Evolutionary conservation across 1,139 yeast species (phyloP), one percentile per base, ranked within the genome.

Genomic region (Kodamaea anthophila): DNA sequence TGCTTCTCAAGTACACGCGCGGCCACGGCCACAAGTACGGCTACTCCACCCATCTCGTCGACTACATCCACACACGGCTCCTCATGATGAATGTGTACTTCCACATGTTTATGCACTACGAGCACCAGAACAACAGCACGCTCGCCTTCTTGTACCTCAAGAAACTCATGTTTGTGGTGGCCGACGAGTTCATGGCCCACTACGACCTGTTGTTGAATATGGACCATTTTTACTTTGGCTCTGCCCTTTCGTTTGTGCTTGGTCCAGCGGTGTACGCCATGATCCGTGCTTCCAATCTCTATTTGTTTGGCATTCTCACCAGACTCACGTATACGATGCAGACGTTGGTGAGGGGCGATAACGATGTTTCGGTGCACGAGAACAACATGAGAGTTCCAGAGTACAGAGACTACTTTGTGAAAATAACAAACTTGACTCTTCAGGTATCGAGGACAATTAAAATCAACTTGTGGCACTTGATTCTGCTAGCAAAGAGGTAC

Each of bases 21-120:
- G 22, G 24, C 10, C 24, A 29, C 9, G 21, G 25, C 12, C 21
- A 14, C 13, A 24, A 31, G 24, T 26, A 21, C 11, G 13, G 18
- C 21, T 18, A 21, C 11, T 33, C 28, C 9, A 11, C 21, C 16
- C 33, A 21, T 9, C 22, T 37, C 9, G 32, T 40, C 20, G 24
- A 34, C n/a, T 42, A 41, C 29, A 18, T 43, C 15, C 25, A 39
- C 5, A 31, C 30, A 10, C 35, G 38, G 24, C 14, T 36, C 9
- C 42, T 44, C 20, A 30, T 42, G 29, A 23, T 40, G 23, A 37
- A 40, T 11, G 29, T 28, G 5, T 40, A 39, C 34, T 41, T 38
- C 28, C 47, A 42, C 28, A 32, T 44, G 8, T 43, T 39, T 20
- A 43, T 43, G 29, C 34, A 38, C 28, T 43, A 42, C 26, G 47